Evolutionary conservation across 495 filamentous ascomycete genomes (phyloP).

Genomic region (Penicillium pulvis): DNA sequence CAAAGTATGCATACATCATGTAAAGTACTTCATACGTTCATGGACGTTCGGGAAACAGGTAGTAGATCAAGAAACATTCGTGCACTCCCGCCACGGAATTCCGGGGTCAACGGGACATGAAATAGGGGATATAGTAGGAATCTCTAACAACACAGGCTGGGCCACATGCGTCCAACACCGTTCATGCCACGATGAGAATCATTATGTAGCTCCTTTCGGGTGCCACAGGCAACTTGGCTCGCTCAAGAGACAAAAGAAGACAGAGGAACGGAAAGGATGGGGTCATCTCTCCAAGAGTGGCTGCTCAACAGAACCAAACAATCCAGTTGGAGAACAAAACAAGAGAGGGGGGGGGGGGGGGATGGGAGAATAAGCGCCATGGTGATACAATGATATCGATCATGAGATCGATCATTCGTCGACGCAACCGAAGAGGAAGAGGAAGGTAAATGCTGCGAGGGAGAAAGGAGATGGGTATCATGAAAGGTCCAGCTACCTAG

Average conservation of each 20-base stretch:
- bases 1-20: constrained; percentile 45
- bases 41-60: constrained; percentile 30
- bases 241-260: constrained; percentile 17
- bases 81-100: constrained; percentile 19
- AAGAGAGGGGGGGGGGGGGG: constrained; percentile 5
- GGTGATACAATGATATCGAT: constrained; percentile 21
- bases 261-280: constrained; percentile 19
- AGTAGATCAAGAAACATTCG: constrained; percentile 24
- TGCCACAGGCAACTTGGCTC: constrained; percentile 6
- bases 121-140: constrained; percentile 1
- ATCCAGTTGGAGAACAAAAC: constrained; percentile 30
- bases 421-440: not conserved
- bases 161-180: constrained; percentile 17
- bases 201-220: constrained; percentile 21
- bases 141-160: constrained; percentile 1
- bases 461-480: constrained; percentile 15
- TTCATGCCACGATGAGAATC: constrained; percentile 24
- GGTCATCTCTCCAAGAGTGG: constrained; percentile 20
- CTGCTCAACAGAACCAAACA: constrained; percentile 32
- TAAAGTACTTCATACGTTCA: constrained; percentile 38
- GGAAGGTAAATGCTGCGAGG: not conserved
- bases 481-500: constrained; percentile 13
- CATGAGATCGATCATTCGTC: constrained; percentile 10
- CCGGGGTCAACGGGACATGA: constrained; percentile 23
- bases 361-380: constrained; percentile 18